phyloP scores from a whole-genome alignment of 2,329 filamentous ascomycete genomes.

The Geosmithia flava region DNA sequence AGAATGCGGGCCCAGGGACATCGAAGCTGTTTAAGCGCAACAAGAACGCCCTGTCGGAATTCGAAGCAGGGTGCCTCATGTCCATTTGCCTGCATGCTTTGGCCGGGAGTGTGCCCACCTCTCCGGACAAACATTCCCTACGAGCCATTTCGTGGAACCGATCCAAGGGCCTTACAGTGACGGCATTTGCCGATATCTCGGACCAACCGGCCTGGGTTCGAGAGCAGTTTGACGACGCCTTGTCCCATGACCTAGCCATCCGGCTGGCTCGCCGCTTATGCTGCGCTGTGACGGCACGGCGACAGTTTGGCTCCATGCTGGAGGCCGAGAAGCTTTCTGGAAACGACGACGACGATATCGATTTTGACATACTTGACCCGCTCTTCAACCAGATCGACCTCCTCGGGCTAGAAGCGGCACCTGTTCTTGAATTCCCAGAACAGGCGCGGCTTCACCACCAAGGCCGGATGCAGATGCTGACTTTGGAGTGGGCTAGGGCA shows the following conservation, averaged over 20 bases:
- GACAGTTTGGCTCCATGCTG: slow-evolving; percentile 33
- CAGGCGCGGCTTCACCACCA: slow-evolving; percentile 32
- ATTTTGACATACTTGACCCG: slow-evolving; percentile 30
- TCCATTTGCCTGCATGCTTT: slow-evolving; percentile 52
- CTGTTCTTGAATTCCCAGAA: slow-evolving; percentile 32
- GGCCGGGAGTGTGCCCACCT: slow-evolving; percentile 42
- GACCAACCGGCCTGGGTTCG: slow-evolving; percentile 22
- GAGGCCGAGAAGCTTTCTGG: neutral
- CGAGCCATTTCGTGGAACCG: slow-evolving; percentile 49
- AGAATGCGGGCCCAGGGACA: slow-evolving; percentile 7
- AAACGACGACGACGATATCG: neutral
- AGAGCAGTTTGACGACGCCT: slow-evolving; percentile 47
- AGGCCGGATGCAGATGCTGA: slow-evolving; percentile 40
- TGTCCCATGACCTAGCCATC: slow-evolving; percentile 47
- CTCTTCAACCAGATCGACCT: slow-evolving; percentile 42
- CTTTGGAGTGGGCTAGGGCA: slow-evolving; percentile 61
- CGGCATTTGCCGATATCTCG: neutral
- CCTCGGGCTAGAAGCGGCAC: slow-evolving; percentile 28
- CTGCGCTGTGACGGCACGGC: slow-evolving; percentile 39
- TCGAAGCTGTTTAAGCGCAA: slow-evolving; percentile 1
- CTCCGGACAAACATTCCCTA: slow-evolving; percentile 32
- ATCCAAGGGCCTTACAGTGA: slow-evolving; percentile 30
- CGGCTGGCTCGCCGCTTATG: slow-evolving; percentile 47
- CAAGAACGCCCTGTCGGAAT: slow-evolving; percentile 23
- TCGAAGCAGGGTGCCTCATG: slow-evolving; percentile 39